Conservation (phyloP, 1,284 basidiomycete species). For the Xerocomus amazonicus region DNA sequence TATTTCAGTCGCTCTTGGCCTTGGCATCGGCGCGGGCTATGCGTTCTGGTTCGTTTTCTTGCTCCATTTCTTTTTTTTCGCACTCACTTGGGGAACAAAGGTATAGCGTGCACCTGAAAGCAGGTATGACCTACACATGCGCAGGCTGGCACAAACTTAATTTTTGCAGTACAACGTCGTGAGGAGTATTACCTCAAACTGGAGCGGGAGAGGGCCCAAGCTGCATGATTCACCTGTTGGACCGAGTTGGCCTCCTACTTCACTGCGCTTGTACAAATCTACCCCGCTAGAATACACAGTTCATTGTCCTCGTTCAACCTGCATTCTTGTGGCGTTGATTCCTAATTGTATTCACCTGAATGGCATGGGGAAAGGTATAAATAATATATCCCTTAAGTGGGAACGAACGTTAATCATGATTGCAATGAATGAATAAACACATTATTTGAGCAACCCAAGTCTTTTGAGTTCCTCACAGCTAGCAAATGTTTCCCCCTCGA, state of each 20-base stretch:
- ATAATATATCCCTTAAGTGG: conserved; percentile 20
- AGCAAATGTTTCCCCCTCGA: conserved; percentile 61
- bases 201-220: conserved; percentile 51
- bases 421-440: conserved; percentile 10
- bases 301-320: conserved; percentile 8
- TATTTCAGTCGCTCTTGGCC: conserved; percentile 63
- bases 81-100: conserved; percentile 38
- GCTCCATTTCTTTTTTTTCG: conserved; percentile 5
- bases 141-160: conserved; percentile 14
- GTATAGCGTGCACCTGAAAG: conserved; percentile 77
- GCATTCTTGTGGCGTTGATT: conserved; percentile 19
- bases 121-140: conserved; percentile 48
- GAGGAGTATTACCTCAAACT: conserved; percentile 83
- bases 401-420: conserved; percentile 9
- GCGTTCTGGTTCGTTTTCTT: conserved; percentile 65
- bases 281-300: conserved; percentile 14
- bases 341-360: background rate
- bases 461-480: conserved; percentile 74
- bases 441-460: conserved; percentile 47
- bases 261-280: conserved; percentile 12
- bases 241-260: background rate
- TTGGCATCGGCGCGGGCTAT: conserved; percentile 70
- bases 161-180: conserved; percentile 63
- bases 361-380: conserved; percentile 24
- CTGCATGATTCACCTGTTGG: conserved; percentile 7